Evolutionary conservation across 2,329 filamentous ascomycete genomes (phyloP), one percentile per base, ranked within the genome.

Genomic region (Cladosporium sp.): DNA sequence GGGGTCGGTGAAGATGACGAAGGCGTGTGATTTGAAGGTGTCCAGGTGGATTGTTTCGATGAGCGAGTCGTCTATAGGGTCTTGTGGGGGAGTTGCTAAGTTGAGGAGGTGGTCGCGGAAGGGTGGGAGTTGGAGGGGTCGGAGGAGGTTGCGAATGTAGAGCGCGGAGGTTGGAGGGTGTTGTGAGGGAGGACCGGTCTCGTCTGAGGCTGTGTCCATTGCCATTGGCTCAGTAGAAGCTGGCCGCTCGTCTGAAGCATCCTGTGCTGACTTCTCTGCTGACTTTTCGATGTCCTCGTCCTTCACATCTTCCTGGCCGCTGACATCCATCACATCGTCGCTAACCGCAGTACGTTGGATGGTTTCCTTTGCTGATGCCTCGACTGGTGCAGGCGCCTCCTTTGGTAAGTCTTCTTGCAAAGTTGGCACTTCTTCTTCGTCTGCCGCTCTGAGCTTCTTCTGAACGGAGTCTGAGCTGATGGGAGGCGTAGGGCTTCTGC

Each of bases 101-200:
- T 79, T 73, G 41, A 80, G 67, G 4, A 97, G 76, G 64, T 96
- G 83, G 1, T 79, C 76, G 61, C 81, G 82, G 1, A 97, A 79
- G 14, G 77, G 75, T 22, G 76, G 73, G 0, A 83, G 79, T 54
- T 89, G 86, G 18, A 97, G 76, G 9, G 93, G 91, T 43, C 92
- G 85, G 82, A 95, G 91, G 51, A 97, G 82, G 63, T 95, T 86
- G 68, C 85, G 85, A 61, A 97, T 93, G 72, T 96, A 97, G 43
- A 97, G 74, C 13, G 88, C 85, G 32, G 82, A 72, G 3, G 90
- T 76, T 43, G 69, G 67, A 1, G 71, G 62, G 53, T 77, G 73
- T 8, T 71, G 59, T 13, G 73, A 68, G 16, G 70, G 66, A 4
- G 65, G 48, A 13, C 37, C 51, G 31, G 40, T 37, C 19, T 13